Evolutionary conservation across 129 eudicot genomes (phyloP), one percentile per base, ranked within the genome.

Genomic region (Centrapalus pauciflorus): DNA sequence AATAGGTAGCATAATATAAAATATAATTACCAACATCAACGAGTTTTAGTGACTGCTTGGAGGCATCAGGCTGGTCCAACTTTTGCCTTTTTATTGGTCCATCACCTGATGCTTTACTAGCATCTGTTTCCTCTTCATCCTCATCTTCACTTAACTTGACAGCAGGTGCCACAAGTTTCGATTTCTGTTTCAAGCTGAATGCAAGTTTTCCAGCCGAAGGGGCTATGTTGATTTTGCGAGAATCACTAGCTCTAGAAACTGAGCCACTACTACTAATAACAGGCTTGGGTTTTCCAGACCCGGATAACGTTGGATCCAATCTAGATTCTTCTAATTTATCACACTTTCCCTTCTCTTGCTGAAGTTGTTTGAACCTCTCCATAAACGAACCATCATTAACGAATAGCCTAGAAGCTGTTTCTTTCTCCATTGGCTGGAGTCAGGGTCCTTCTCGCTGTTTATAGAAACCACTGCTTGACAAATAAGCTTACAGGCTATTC

Each of bases 361-460:
- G 92, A 71, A 93, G 91, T 78, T 88, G 91, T 72, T 83, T 93
- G 77, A 85, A 93, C 81, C 82, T 85, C 86, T 88, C 98, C 98
- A 93, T 81, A 74, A 86, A 93, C 38, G 98, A 93, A 38, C 98
- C 95, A 78, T 93, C 98, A 67, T 88, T 93, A 48, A 69, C 95
- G 64, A 92, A 92, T 67, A 92, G 68, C 56, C 85, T 64, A 71
- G 85, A 55, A 54, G 78, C 77, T 38, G 55, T 73, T 79, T 71
- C 85, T 82, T 85, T 92, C 78, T 88, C 98, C 96, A 88, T 88
- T 59, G 73, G 71, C 54, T 29, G 56, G 71, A 63, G 59, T 75
- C 55, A 64, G 66, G 68, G 57, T 27, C 77, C 67, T 61, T 71
- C 37, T 73, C 35, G 76, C 84, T 81, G 85, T 76, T 79, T 79